Percentiles rank a stretch among this genome's conserved stretches.
Conservation (phyloP, 768 basidiomycete species). For the Leccinellum albellum region DNA sequence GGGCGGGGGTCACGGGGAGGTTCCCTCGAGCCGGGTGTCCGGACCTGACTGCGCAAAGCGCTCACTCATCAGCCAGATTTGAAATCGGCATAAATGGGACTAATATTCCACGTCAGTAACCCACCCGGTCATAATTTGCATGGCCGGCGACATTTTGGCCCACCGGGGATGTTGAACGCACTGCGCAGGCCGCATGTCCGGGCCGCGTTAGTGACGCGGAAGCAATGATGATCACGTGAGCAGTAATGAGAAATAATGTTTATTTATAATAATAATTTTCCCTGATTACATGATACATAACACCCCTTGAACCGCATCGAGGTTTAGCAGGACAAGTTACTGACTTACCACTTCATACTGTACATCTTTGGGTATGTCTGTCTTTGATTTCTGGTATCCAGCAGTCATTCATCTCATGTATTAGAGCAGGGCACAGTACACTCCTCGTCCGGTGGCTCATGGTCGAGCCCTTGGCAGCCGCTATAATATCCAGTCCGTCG, state of each 20-base stretch:
- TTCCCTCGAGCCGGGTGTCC: conserved; percentile 15
- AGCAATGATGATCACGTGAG: background rate
- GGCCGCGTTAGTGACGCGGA: background rate
- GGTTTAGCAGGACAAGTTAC: background rate
- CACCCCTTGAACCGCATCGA: background rate
- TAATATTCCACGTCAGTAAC: background rate
- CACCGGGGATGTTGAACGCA: conserved; percentile 1
- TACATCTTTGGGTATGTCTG: conserved; percentile 12
- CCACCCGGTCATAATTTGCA: background rate
- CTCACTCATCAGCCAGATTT: conserved; percentile 4
- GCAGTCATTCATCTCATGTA: background rate
- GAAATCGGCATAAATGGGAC: conserved; percentile 3
- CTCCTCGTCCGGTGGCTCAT: conserved; percentile 38
- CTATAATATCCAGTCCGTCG: conserved; percentile 40
- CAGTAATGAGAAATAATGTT: background rate
- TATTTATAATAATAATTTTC: background rate
- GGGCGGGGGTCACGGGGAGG: conserved; percentile 12
- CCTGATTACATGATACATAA: conserved; percentile 18
- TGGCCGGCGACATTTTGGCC: conserved; percentile 6
- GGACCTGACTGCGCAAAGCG: conserved; percentile 9
- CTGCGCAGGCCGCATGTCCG: background rate
- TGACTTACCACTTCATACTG: background rate
- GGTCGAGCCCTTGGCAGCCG: conserved; percentile 61
- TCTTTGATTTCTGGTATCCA: background rate
- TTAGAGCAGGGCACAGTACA: conserved; percentile 1